Conservation (phyloP, 2,329 filamentous ascomycete species). For the Colletotrichum scovillei region DNA sequence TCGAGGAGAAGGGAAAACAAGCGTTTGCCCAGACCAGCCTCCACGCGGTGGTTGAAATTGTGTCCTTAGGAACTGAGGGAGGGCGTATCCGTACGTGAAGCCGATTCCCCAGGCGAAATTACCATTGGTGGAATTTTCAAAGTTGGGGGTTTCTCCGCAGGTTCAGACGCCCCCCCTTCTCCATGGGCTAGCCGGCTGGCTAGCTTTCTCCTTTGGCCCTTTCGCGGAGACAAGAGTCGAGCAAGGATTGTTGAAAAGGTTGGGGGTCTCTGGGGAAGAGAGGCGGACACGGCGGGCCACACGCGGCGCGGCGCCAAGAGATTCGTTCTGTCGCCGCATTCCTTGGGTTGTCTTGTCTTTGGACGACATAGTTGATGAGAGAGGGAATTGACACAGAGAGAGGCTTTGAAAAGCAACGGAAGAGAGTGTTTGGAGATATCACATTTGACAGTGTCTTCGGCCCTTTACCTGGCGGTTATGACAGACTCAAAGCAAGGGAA, state of each 20-base stretch:
- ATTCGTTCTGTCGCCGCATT: slow-evolving; percentile 24
- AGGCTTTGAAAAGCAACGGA: neutral
- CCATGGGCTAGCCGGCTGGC: neutral
- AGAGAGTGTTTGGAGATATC: neutral
- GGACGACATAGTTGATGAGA: neutral
- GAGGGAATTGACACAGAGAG: neutral
- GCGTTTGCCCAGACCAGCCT: slow-evolving; percentile 34
- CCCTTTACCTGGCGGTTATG: neutral
- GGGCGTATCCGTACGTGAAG: neutral
- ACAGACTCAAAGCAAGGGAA: neutral
- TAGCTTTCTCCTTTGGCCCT: neutral
- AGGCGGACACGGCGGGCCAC: neutral
- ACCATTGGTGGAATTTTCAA: slow-evolving; percentile 26
- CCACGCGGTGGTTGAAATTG: slow-evolving; percentile 16
- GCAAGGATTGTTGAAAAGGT: slow-evolving; percentile 13
- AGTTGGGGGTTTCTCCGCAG: slow-evolving; percentile 31
- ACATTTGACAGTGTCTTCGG: neutral
- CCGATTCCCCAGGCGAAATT: slow-evolving; percentile 3
- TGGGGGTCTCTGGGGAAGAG: slow-evolving; percentile 14
- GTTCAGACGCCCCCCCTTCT: neutral
- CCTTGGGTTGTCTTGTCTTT: slow-evolving; percentile 25
- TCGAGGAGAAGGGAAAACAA: slow-evolving; percentile 15
- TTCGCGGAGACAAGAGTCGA: neutral
- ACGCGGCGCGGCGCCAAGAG: slow-evolving; percentile 26
- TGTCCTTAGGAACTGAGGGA: neutral